phyloP scores from a whole-genome alignment of 2,329 filamentous ascomycete species.

The Coleophoma crateriformis region DNA sequence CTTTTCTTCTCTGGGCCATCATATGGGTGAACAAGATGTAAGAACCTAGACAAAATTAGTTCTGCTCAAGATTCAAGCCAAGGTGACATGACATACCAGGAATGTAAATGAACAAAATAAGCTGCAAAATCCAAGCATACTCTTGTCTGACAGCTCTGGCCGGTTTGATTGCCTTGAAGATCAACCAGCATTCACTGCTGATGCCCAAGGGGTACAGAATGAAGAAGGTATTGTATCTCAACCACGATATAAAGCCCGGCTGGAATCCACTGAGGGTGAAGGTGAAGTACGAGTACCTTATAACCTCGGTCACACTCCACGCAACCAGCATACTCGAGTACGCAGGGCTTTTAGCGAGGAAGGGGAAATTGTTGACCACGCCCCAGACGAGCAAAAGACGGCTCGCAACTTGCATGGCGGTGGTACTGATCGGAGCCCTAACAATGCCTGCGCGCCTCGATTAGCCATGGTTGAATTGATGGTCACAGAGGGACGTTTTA shows the following conservation, averaged over 20 bases:
- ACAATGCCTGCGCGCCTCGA: conserved; percentile 61
- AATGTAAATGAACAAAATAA: conserved; percentile 68
- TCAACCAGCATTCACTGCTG: conserved; percentile 75
- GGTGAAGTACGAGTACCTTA: conserved; percentile 89
- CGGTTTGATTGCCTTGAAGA: conserved; percentile 64
- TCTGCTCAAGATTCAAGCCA: not conserved
- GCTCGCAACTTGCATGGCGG: conserved; percentile 81
- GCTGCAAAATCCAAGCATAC: conserved; percentile 56
- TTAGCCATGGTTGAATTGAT: conserved; percentile 8
- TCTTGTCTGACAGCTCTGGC: conserved; percentile 42
- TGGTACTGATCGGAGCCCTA: conserved; percentile 78
- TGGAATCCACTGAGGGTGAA: conserved; percentile 60
- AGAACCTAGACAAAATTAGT: conserved; percentile 32
- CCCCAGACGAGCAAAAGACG: conserved; percentile 88
- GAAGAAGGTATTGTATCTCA: conserved; percentile 90
- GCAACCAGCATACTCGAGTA: conserved; percentile 79
- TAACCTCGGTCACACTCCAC: conserved; percentile 87
- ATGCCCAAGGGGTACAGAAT: conserved; percentile 92
- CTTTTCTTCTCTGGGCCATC: conserved; percentile 83
- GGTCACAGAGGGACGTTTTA: conserved; percentile 32
- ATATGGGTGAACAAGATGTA: conserved; percentile 92
- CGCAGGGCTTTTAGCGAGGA: conserved; percentile 51
- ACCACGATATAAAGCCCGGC: conserved; percentile 66
- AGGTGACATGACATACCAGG: conserved; percentile 53
- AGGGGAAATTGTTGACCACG: conserved; percentile 69